Conservation (phyloP, 1,139 yeast species). For the Insectozyma bohioensis region DNA sequence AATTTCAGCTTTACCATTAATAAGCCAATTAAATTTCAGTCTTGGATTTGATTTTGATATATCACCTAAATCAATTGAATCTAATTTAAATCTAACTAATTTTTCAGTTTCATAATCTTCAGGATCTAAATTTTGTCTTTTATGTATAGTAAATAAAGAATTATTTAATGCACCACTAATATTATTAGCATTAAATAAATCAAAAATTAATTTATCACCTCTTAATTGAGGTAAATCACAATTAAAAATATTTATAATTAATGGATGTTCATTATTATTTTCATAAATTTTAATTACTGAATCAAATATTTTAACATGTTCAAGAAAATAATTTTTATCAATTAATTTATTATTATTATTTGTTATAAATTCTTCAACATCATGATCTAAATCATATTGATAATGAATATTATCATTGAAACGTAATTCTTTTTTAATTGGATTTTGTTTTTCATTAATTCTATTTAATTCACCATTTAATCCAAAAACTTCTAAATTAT, state of each 20-base stretch:
- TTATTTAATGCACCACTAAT: slow-evolving; percentile 74
- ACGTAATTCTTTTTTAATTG: slow-evolving; percentile 10
- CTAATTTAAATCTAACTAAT: slow-evolving; percentile 61
- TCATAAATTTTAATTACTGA: slow-evolving; percentile 49
- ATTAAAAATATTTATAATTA: slow-evolving; percentile 58
- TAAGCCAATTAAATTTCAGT: slow-evolving; percentile 66
- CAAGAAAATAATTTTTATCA: slow-evolving; percentile 48
- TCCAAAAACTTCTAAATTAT: slow-evolving; percentile 63
- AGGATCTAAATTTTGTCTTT: slow-evolving; percentile 37
- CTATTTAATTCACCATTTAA: slow-evolving; percentile 51
- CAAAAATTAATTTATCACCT: slow-evolving; percentile 57
- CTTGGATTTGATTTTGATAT: slow-evolving; percentile 33
- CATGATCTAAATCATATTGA: slow-evolving; percentile 32
- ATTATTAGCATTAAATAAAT: slow-evolving; percentile 66
- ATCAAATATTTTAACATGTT: slow-evolving; percentile 54
- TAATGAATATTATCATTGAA: slow-evolving; percentile 27
- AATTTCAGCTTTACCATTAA: slow-evolving; percentile 67
- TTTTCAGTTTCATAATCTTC: slow-evolving; percentile 32
- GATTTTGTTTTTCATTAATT: background rate
- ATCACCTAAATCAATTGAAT: slow-evolving; percentile 57
- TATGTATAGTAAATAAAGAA: slow-evolving; percentile 72
- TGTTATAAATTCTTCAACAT: slow-evolving; percentile 17
- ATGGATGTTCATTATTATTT: slow-evolving; percentile 26
- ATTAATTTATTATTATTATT: slow-evolving; percentile 15
- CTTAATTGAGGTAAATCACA: slow-evolving; percentile 63